These are phyloP conservation scores for Lasiodiplodia sp. DNA, from an alignment of 2,329 filamentous ascomycete species.

Conservation along the genomic window DNA sequence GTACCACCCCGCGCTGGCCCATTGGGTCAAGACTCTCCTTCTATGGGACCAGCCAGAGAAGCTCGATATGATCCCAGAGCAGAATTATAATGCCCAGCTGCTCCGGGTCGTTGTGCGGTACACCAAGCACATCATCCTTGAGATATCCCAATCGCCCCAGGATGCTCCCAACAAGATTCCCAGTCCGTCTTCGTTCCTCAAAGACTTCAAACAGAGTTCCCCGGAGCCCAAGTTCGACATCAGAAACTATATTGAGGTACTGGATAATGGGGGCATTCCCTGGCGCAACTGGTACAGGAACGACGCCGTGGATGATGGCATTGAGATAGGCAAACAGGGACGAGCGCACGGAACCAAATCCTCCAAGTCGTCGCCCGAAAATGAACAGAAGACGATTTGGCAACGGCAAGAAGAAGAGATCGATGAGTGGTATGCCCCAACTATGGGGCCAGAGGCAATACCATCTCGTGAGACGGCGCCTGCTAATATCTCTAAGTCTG, in stretches of 20 bases:
- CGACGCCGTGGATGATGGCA: neutral
- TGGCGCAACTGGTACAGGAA: slow-evolving; percentile 15
- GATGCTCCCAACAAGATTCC: slow-evolving; percentile 29
- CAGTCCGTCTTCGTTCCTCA: slow-evolving; percentile 35
- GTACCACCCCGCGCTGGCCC: slow-evolving; percentile 48
- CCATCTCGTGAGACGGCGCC: neutral
- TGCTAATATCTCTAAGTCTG: neutral
- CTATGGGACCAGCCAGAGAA: slow-evolving; percentile 28
- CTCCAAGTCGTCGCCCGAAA: too few relatives aligned
- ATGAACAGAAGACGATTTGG: neutral
- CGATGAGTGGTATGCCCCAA: slow-evolving; percentile 13
- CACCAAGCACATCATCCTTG: slow-evolving; percentile 36
- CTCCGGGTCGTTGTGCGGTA: slow-evolving; percentile 10
- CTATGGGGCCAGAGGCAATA: neutral
- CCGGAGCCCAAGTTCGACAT: slow-evolving; percentile 38
- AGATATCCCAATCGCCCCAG: slow-evolving; percentile 36
- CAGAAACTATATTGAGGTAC: slow-evolving; percentile 42
- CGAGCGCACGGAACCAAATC: too few relatives aligned
- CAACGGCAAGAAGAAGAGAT: neutral
- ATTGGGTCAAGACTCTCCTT: slow-evolving; percentile 49
- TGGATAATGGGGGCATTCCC: slow-evolving; percentile 45
- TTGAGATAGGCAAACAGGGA: neutral
- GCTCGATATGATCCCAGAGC: neutral
- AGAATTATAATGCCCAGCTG: neutral
- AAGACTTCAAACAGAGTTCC: slow-evolving; percentile 31